Evolutionary conservation across 2,329 filamentous ascomycete species (phyloP).

Genomic region (Calonectria crousiana): DNA sequence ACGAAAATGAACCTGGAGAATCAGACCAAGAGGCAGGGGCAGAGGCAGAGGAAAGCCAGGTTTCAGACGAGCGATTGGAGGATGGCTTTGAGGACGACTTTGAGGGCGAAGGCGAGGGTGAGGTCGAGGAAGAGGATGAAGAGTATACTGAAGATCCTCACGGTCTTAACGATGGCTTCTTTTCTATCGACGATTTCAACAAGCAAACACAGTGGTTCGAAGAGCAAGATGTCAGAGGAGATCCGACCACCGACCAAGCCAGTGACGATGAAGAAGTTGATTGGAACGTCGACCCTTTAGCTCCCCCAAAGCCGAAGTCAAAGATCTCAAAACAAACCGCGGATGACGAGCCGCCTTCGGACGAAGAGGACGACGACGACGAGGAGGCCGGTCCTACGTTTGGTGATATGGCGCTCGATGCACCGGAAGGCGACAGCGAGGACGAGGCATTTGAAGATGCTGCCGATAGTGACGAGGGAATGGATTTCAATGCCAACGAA

Average conservation of each 20-base stretch:
- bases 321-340: slow-evolving; percentile 46
- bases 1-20: slow-evolving; percentile 42
- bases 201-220: slow-evolving; percentile 91
- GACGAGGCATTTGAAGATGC: slow-evolving; percentile 72
- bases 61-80: slow-evolving; percentile 37
- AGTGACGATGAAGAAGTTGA: slow-evolving; percentile 90
- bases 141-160: slow-evolving; percentile 73
- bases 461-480: slow-evolving; percentile 66
- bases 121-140: slow-evolving; percentile 53
- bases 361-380: slow-evolving; percentile 70
- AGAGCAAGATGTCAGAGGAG: slow-evolving; percentile 82
- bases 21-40: slow-evolving; percentile 42
- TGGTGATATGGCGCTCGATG: slow-evolving; percentile 80
- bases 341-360: slow-evolving; percentile 44
- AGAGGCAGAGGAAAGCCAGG: slow-evolving; percentile 37
- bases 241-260: slow-evolving; percentile 78
- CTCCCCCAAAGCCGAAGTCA: slow-evolving; percentile 48
- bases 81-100: slow-evolving; percentile 48
- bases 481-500: slow-evolving; percentile 83
- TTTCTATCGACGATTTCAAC: slow-evolving; percentile 98
- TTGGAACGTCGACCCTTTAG: slow-evolving; percentile 84
- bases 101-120: slow-evolving; percentile 52
- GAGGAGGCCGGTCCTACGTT: slow-evolving; percentile 88
- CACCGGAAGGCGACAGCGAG: slow-evolving; percentile 75
- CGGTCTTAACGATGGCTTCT: slow-evolving; percentile 96